Evolutionary conservation across 352 stramenopile species (phyloP).

Genomic region (Plasmopara viticola): DNA sequence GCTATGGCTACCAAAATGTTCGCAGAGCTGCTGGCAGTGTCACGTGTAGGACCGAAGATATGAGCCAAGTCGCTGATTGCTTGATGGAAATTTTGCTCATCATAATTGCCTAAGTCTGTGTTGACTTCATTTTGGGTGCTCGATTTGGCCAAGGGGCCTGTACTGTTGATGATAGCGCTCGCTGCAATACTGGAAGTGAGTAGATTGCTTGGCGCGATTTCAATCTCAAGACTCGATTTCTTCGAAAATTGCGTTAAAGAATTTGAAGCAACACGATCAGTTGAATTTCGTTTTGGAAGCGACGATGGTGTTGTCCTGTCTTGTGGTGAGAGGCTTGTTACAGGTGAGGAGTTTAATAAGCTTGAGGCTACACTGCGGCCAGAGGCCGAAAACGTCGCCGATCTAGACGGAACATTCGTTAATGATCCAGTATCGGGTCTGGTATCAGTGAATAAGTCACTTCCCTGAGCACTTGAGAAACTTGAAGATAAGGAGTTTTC

Average conservation of each 20-base stretch:
- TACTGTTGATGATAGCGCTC: constrained; percentile 6
- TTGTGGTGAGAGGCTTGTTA: too few relatives aligned
- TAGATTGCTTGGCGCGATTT: neutral
- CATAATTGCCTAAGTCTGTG: neutral
- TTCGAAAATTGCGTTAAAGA: constrained; percentile 5
- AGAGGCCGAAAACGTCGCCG: neutral
- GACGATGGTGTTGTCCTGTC: constrained; percentile 5
- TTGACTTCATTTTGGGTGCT: constrained; percentile 8
- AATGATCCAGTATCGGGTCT: constrained; percentile 5
- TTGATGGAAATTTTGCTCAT: constrained; percentile 15
- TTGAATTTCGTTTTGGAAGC: constrained; percentile 4
- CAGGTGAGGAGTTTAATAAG: too few relatives aligned
- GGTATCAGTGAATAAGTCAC: neutral
- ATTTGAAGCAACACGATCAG: constrained; percentile 1
- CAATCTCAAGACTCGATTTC: constrained; percentile 3
- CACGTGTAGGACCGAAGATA: constrained; percentile 22
- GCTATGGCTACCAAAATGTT: constrained; percentile 54
- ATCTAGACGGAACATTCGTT: neutral
- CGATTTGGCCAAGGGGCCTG: constrained; percentile 1
- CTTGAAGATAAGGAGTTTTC: neutral
- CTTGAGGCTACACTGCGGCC: constrained; percentile 3
- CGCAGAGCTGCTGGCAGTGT: constrained; percentile 31
- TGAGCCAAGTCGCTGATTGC: constrained; percentile 26
- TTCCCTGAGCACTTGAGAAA: constrained; percentile 2
- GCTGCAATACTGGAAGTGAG: neutral